These are phyloP conservation scores for Ascocoryne sarcoides DNA, from an alignment of 2,329 filamentous ascomycete species.

Conservation along the genomic window DNA sequence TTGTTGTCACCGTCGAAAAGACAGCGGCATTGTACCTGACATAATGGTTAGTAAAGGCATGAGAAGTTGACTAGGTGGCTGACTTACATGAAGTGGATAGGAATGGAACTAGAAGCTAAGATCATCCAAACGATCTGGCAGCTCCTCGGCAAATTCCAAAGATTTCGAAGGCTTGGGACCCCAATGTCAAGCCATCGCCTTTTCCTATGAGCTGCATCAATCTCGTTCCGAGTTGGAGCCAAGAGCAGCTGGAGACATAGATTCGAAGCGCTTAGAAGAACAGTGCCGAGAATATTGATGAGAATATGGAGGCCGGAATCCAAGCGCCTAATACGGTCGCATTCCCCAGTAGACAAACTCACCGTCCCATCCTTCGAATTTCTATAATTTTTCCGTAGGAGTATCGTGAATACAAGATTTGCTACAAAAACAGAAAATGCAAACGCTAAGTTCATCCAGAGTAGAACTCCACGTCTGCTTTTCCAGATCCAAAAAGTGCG, in stretches of 20 bases:
- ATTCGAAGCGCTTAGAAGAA: constrained; percentile 4
- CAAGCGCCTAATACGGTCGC: too few relatives aligned
- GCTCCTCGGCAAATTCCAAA: background rate
- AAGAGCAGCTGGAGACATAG: background rate
- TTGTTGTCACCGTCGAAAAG: too few relatives aligned
- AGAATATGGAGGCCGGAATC: too few relatives aligned
- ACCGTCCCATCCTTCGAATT: too few relatives aligned
- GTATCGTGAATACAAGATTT: too few relatives aligned
- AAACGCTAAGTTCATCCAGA: too few relatives aligned
- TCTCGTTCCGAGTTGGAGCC: background rate
- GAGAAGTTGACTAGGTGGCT: too few relatives aligned
- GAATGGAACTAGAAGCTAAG: background rate
- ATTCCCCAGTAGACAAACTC: too few relatives aligned
- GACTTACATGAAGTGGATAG: background rate
- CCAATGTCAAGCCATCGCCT: background rate
- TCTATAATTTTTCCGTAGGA: too few relatives aligned
- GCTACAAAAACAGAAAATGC: too few relatives aligned
- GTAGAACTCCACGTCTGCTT: background rate
- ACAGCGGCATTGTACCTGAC: too few relatives aligned
- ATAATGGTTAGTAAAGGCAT: too few relatives aligned
- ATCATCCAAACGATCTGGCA: background rate
- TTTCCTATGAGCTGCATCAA: background rate
- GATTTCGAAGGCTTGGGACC: background rate
- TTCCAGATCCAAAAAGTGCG: background rate
- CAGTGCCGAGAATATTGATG: background rate